Evolutionary conservation across 331 rosid genomes (phyloP).

Genomic region (Rhamnella rubrinervis): DNA sequence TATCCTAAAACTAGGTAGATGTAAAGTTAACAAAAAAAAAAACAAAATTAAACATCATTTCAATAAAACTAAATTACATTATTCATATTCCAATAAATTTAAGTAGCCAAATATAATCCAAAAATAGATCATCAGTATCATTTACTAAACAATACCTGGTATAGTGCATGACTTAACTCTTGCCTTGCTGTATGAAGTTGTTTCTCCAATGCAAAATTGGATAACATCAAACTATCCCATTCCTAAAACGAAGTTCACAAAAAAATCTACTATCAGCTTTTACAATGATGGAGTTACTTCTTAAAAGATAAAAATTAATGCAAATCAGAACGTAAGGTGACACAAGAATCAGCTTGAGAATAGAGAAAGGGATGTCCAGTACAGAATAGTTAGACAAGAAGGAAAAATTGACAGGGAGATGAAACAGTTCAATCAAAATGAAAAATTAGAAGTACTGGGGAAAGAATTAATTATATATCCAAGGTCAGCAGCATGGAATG

Average conservation of each 20-base stretch:
- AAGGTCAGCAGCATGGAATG: background rate
- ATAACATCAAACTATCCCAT: constrained; percentile 90
- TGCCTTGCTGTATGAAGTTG: constrained; percentile 97
- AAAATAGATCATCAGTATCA: background rate
- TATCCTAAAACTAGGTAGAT: background rate
- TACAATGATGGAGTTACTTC: background rate
- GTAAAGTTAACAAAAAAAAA: background rate
- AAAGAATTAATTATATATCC: background rate
- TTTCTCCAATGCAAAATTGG: constrained; percentile 91
- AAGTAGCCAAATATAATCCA: background rate
- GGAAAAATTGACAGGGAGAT: no score
- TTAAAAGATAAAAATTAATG: background rate
- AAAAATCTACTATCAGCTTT: background rate
- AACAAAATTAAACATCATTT: background rate
- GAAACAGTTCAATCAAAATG: no score
- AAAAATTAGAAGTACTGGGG: no score
- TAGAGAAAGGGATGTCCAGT: no score
- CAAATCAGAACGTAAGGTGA: background rate
- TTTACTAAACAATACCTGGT: constrained; percentile 60
- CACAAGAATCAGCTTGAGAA: background rate
- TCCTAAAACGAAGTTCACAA: constrained; percentile 43
- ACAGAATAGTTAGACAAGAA: no score
- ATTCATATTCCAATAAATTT: background rate
- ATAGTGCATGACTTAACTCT: constrained; percentile 96
- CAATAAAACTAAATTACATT: background rate